Percentiles rank a stretch among this genome's conserved stretches.
Evolutionary conservation across 2,329 filamentous ascomycete species (phyloP).

Genomic region (Colletotrichum lindemuthianum): DNA sequence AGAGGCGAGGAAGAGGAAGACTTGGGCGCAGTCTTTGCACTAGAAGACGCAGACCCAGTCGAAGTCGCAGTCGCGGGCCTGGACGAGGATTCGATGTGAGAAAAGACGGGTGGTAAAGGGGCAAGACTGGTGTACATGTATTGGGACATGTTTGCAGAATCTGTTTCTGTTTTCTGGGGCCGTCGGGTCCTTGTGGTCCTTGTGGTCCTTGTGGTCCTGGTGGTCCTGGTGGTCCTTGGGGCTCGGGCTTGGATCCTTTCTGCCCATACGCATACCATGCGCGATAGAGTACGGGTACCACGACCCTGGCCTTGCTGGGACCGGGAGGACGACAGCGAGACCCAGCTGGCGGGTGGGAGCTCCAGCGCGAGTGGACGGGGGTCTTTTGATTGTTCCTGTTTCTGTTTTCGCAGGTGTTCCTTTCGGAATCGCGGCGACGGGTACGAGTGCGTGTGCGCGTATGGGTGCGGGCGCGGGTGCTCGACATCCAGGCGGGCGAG

Average conservation of each 20-base stretch:
- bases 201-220: constrained; percentile 12
- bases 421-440: too few species aligned
- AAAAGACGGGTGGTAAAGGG: constrained; percentile 35
- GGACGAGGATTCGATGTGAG: constrained; percentile 22
- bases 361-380: constrained; percentile 17
- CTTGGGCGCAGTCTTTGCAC: background rate
- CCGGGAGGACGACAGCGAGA: constrained; percentile 28
- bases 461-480: background rate
- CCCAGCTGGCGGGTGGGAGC: constrained; percentile 27
- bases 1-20: constrained; percentile 5
- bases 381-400: background rate
- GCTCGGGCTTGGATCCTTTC: constrained; percentile 18
- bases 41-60: background rate
- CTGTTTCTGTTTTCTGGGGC: constrained; percentile 28
- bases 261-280: background rate
- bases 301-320: constrained; percentile 27
- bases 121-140: constrained; percentile 37
- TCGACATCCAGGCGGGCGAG: too few species aligned
- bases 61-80: constrained; percentile 20
- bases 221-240: too few species aligned
- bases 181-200: constrained; percentile 10
- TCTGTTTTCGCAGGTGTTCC: background rate
- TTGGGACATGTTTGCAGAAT: constrained; percentile 35
- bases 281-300: too few species aligned
- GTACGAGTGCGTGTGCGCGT: background rate